Percentiles rank a stretch among this genome's conserved stretches.
phyloP scores from a whole-genome alignment of 2,329 filamentous ascomycete genomes.

The Paecilomyces sp. region DNA sequence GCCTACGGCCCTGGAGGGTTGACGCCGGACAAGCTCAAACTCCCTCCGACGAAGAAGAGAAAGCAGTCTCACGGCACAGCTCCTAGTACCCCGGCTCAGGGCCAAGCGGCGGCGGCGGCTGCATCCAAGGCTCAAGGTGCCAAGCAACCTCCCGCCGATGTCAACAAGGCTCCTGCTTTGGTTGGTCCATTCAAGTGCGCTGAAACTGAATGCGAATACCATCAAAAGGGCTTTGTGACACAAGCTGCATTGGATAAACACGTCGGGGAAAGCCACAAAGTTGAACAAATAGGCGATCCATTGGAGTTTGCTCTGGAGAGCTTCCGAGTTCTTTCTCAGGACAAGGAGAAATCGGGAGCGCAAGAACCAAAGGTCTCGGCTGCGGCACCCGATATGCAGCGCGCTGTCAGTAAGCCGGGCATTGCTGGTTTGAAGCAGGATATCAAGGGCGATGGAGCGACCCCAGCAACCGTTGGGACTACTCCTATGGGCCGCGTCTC shows the following conservation, averaged over 20 bases:
- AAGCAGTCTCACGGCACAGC: conserved; percentile 42
- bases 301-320: conserved; percentile 50
- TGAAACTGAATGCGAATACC: conserved; percentile 45
- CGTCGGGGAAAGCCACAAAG: conserved; percentile 45
- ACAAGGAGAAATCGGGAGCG: conserved; percentile 28
- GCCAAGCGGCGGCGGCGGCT: conserved; percentile 14
- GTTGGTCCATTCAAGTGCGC: conserved; percentile 47
- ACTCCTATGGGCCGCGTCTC: conserved; percentile 26
- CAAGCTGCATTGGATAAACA: conserved; percentile 51
- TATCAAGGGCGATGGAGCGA: conserved; percentile 16
- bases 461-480: conserved; percentile 19
- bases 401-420: conserved; percentile 10
- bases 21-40: conserved; percentile 50
- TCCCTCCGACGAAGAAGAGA: conserved; percentile 51
- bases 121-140: conserved; percentile 20
- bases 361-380: conserved; percentile 9
- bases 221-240: conserved; percentile 48
- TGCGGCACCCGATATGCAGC: conserved; percentile 7
- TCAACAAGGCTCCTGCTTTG: conserved; percentile 32
- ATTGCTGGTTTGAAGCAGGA: conserved; percentile 17
- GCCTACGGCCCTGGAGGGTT: conserved; percentile 48
- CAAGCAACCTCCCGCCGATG: conserved; percentile 32
- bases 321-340: conserved; percentile 44
- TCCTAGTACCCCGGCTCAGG: conserved; percentile 16
- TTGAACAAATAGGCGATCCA: conserved; percentile 45